Evolutionary conservation across 305 asterid species (phyloP), one percentile per base, ranked within the genome.

Genomic region (Fraxinus latifolia): DNA sequence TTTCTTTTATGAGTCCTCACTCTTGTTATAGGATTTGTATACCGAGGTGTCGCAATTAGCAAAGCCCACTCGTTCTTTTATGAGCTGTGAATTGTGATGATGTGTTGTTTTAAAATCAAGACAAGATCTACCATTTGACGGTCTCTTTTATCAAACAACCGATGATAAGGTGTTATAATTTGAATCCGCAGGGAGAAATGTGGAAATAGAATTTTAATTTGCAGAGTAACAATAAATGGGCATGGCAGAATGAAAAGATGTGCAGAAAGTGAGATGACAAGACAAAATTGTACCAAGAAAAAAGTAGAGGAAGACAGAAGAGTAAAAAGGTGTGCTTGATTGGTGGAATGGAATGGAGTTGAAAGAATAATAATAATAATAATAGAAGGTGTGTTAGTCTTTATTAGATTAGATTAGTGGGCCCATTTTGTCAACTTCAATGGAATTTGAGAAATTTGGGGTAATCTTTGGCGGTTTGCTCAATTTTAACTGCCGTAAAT

Each of bases 321-420:
- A 72, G 58, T 75, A 81, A 81, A 83, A 83, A 78, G 62, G 72
- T 39, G 78, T 77, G 84, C 67, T 65, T 65, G 73, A 72, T 72
- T 72, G 71, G 74, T 50, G 74, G 31, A 50, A 50, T 47, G 37
- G 82, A 62, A 5, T 11, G 9, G 74, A 67, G 42, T 73, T 72
- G 75, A 39, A 55, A 55, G 17, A 65, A 21, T 6, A 58, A 55
- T n/a, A 34, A 34, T 36, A 36, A 50, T 33, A 33, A 50, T 50
- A 50, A 33, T 33, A 50, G 65, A 19, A 15, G 2, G 27, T 65
- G 5, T 2, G 12, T 1, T 62, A 0, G 7, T 23, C 7, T 65
- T 25, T 25, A 23, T 25, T 65, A 9, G 73, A 67, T 25, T 67
- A 25, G 34, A 67, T 9, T 8, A 25, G 74, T 27, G 74, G 74